These are phyloP conservation scores for Saccharum spontaneum DNA, from an alignment of 176 grass and related monocot species.

Conservation along the genomic window DNA sequence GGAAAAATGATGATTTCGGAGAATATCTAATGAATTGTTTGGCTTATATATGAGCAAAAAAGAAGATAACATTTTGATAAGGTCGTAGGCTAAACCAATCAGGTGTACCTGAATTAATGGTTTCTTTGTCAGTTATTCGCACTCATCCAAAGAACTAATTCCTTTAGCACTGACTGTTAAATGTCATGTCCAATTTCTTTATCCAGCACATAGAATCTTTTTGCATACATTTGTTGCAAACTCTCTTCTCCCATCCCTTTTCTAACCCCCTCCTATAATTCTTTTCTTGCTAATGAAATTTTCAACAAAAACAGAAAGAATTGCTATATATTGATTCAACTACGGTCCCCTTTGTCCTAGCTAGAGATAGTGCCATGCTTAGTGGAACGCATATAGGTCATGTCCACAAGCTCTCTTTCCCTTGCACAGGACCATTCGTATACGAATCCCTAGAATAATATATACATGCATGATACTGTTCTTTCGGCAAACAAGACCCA, in stretches of 20 bases:
- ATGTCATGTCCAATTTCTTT: slow-evolving; percentile 10
- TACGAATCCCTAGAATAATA: background rate
- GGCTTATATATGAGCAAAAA: background rate
- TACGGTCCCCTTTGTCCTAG: background rate
- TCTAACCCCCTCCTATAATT: background rate
- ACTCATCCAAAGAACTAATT: slow-evolving; percentile 24
- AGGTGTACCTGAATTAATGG: slow-evolving; percentile 28
- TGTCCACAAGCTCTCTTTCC: slow-evolving; percentile 23
- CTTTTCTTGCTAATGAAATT: background rate
- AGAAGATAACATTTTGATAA: slow-evolving; percentile 4
- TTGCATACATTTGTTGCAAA: background rate
- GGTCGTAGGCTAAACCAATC: background rate
- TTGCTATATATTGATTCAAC: background rate
- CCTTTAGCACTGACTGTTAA: background rate
- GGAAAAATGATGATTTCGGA: background rate
- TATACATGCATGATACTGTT: background rate
- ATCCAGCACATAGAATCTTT: background rate
- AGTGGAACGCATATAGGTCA: slow-evolving; percentile 36
- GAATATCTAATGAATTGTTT: background rate
- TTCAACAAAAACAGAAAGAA: background rate
- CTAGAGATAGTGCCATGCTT: slow-evolving; percentile 21
- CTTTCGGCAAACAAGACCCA: background rate
- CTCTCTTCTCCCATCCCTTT: background rate
- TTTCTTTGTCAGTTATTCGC: slow-evolving; percentile 37
- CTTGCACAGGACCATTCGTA: background rate